A percentile compares a stretch with the other conserved stretches of the same genome.
phyloP scores from a whole-genome alignment of 257 asterid genomes.

The Rauvolfia tetraphylla region DNA sequence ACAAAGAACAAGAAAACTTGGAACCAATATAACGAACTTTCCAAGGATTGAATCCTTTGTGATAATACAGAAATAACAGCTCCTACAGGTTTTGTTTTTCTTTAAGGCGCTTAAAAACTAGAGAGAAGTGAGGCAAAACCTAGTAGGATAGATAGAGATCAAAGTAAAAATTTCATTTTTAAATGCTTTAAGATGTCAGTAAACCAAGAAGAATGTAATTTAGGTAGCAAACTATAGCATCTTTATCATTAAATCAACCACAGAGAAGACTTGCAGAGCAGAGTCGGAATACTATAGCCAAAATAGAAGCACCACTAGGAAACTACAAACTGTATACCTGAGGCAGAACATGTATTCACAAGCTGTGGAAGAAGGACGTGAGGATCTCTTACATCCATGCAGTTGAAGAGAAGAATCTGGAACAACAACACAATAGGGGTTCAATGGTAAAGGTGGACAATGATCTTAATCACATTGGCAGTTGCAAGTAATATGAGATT shows the following conservation, averaged over 20 bases:
- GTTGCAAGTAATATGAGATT: background rate
- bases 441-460: background rate
- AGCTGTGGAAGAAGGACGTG: conserved; percentile 69
- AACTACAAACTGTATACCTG: conserved; percentile 44
- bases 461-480: background rate
- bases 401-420: conserved; percentile 88
- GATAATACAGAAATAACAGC: background rate
- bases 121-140: background rate
- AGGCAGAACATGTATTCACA: conserved; percentile 63
- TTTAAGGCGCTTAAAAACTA: background rate
- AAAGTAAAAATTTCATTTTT: background rate
- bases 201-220: background rate
- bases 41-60: background rate
- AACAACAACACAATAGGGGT: conserved; percentile 5
- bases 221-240: background rate
- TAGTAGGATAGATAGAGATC: background rate
- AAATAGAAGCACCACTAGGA: background rate
- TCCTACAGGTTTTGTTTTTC: background rate
- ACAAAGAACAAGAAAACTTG: background rate
- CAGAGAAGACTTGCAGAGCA: no score
- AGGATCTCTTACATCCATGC: conserved; percentile 97
- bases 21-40: background rate
- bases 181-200: background rate
- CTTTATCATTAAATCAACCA: background rate
- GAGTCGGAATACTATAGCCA: background rate